These are phyloP conservation scores for Talaromyces sp. DNA, from an alignment of 2,329 filamentous ascomycete species.

Conservation along the genomic window DNA sequence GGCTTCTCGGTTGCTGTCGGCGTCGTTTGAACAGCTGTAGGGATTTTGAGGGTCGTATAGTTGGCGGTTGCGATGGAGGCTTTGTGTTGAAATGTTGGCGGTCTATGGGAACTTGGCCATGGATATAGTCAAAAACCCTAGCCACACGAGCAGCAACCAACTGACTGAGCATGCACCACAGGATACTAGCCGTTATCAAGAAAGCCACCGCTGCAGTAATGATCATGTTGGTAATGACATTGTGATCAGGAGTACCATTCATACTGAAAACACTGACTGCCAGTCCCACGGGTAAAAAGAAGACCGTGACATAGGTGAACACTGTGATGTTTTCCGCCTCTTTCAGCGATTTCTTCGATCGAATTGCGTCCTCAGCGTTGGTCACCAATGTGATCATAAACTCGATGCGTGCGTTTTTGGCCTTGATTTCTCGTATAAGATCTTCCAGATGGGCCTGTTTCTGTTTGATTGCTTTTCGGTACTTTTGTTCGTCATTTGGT, in stretches of 20 bases:
- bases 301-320: constrained; percentile 31
- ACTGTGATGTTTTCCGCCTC: constrained; percentile 24
- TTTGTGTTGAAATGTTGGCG: not conserved
- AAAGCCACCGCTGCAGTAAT: constrained; percentile 13
- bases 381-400: constrained; percentile 14
- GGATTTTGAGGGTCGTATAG: not conserved
- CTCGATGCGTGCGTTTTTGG: constrained; percentile 8
- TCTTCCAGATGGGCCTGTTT: constrained; percentile 11
- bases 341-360: constrained; percentile 15
- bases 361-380: constrained; percentile 14
- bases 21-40: not conserved
- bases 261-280: constrained; percentile 29
- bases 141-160: not conserved
- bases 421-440: constrained; percentile 9
- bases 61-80: not conserved
- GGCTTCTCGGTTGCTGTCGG: not conserved
- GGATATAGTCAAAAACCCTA: not conserved
- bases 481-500: constrained; percentile 25
- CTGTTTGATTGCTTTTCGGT: constrained; percentile 17
- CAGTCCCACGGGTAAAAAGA: constrained; percentile 30
- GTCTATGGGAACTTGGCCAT: not conserved
- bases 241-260: constrained; percentile 16
- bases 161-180: not conserved
- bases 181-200: not conserved
- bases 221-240: constrained; percentile 15